Conservation (phyloP, 805 yeast genomes). For the Wickerhamiella slavikovae region DNA sequence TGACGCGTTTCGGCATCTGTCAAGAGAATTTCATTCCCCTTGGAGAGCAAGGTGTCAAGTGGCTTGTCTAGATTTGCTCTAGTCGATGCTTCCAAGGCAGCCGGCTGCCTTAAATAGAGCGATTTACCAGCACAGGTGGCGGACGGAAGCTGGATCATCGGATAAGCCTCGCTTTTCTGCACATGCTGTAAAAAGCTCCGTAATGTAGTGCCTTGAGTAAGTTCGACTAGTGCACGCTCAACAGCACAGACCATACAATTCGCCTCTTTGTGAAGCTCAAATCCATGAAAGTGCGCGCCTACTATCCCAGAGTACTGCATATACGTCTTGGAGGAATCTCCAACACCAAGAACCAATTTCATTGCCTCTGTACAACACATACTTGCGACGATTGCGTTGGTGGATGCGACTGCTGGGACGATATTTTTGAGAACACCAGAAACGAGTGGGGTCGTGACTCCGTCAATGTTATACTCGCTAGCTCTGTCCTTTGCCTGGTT, state of each 20-base stretch:
- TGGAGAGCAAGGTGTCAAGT: too few relatives aligned
- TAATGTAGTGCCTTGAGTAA: constrained; percentile 14
- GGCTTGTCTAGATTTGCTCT: constrained; percentile 22
- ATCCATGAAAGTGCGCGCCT: constrained; percentile 57
- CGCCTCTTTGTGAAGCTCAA: constrained; percentile 34
- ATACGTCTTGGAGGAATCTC: constrained; percentile 50
- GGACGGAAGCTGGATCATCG: constrained; percentile 24
- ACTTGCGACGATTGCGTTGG: constrained; percentile 83
- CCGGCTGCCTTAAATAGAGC: constrained; percentile 29
- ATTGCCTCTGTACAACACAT: constrained; percentile 72
- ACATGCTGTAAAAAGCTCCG: constrained; percentile 25
- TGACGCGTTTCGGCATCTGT: too few relatives aligned
- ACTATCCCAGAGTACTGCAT: constrained; percentile 76
- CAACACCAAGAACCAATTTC: constrained; percentile 51
- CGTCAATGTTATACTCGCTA: constrained; percentile 35
- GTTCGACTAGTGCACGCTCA: constrained; percentile 7
- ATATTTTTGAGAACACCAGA: constrained; percentile 81
- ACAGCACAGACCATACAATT: constrained; percentile 66
- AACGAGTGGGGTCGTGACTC: constrained; percentile 51
- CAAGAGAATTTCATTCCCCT: too few relatives aligned
- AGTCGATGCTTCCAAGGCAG: constrained; percentile 25
- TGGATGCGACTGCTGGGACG: constrained; percentile 85
- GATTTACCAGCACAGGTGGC: constrained; percentile 21
- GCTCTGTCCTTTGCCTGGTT: constrained; percentile 40
- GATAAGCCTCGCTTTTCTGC: constrained; percentile 15